phyloP scores from a whole-genome alignment of 169 alveolate genomes.

The Cryptosporidium andersoni region DNA sequence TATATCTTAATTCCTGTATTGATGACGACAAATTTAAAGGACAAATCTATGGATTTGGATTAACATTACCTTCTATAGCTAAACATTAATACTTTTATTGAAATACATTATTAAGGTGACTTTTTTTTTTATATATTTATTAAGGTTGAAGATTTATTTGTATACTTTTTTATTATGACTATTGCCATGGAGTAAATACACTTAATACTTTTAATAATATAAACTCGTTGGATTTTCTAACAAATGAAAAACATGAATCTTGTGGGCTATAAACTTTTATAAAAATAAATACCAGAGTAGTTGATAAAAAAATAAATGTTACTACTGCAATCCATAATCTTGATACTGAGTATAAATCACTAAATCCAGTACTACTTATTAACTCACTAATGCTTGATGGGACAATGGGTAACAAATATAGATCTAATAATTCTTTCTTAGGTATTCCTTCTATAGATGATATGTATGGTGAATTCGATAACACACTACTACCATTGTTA shows the following conservation, averaged over 20 bases:
- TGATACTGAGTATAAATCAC: conserved; percentile 56
- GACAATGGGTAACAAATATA: conserved; percentile 36
- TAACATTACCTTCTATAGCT: conserved; percentile 9
- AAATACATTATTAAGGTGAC: background rate
- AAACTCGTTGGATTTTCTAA: conserved; percentile 49
- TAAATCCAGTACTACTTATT: conserved; percentile 52
- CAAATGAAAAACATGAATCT: conserved; percentile 63
- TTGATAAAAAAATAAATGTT: conserved; percentile 32
- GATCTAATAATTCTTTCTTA: conserved; percentile 33
- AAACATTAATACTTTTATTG: background rate
- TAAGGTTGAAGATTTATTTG: background rate
- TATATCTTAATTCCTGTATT: conserved; percentile 18
- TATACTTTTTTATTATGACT: conserved; percentile 9
- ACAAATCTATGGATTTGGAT: conserved; percentile 58
- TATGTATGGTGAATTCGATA: conserved; percentile 23
- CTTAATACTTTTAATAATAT: conserved; percentile 34
- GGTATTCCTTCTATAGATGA: conserved; percentile 46
- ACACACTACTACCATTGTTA: background rate
- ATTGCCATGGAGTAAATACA: conserved; percentile 64
- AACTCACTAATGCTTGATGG: conserved; percentile 58
- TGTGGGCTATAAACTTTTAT: conserved; percentile 54
- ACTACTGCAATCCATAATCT: conserved; percentile 61
- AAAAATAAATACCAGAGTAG: conserved; percentile 46
- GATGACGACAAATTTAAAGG: conserved; percentile 49
- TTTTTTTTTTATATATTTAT: background rate